Evolutionary conservation across 352 stramenopile genomes (phyloP), one percentile per base, ranked within the genome.

Genomic region (Globisporangium barbulae): DNA sequence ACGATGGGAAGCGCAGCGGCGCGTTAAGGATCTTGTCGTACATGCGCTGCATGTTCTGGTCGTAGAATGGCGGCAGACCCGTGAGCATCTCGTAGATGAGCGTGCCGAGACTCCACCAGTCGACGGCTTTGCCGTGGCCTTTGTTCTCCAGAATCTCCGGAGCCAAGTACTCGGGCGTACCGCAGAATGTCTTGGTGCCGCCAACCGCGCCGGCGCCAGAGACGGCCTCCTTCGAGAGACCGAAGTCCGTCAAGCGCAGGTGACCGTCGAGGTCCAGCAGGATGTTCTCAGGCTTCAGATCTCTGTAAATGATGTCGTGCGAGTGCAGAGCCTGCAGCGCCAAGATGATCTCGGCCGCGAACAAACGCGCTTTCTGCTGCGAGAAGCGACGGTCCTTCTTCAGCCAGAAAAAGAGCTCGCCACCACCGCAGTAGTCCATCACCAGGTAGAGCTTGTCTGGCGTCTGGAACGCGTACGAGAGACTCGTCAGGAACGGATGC

Each of bases 201-300:
- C 85, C 88, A 3, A 83, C 73, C 19, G 89, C 78, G 54, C 83
- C 89, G 41, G 87, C 85, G 49, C 91, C 87, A 7, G 83, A 91
- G 15, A 98, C 89, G 9, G 88, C 90, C 58, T 97, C 88, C 75
- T 98, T 98, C 54, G 83, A 96, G n/a, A 98, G 86, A 62, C 93
- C 96, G 68, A 98, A 98, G 73, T 98, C 93, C 22, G 96, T 98
- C 31, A 98, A 75, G 49, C 91, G 89, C 59, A 98, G 90, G 80
- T 98, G 95, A 49, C 93, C 95, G 59, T 97, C 90, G 30, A 93
- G 76, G 67, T 98, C 96, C 37, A 98, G 76, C 58, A 97, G 76
- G 47, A 98, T 94, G 77, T 99, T 98, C 71, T 98, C 94, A 2
- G 96, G 96, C 80, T 99, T 99, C 44, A 98, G 80, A 72, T 99